Percentiles rank a stretch among this genome's conserved stretches.
Conservation (phyloP, 768 basidiomycete species). For the Hysterangium stoloniferum region DNA sequence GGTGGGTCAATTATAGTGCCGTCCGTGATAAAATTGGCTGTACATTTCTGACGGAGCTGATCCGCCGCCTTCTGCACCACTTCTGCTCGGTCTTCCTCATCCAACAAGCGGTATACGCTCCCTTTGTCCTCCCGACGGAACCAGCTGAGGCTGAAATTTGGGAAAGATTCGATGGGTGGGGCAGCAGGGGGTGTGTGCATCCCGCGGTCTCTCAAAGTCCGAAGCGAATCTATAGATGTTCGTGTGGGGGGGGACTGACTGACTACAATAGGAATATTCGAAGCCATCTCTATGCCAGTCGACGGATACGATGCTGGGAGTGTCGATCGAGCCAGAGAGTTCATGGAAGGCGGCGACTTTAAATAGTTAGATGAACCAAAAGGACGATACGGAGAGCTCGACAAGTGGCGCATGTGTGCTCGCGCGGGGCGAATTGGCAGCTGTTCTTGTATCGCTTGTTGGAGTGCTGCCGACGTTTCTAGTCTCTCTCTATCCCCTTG, state of each 20-base stretch:
- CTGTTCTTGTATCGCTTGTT: conserved; percentile 3
- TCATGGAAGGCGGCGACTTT: background rate
- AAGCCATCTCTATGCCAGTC: background rate
- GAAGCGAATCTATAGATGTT: conserved; percentile 54
- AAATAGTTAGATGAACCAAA: background rate
- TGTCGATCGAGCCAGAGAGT: conserved; percentile 6
- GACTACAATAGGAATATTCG: conserved; percentile 5
- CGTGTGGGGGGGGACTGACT: conserved; percentile 31
- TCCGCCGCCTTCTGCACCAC: conserved; percentile 40
- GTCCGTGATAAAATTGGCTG: conserved; percentile 24
- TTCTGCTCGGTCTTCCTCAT: conserved; percentile 46
- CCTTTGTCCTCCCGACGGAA: conserved; percentile 40
- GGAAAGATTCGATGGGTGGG: conserved; percentile 7
- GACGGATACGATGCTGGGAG: background rate
- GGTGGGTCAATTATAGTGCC: background rate
- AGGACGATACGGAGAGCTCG: background rate
- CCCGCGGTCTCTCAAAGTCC: conserved; percentile 32
- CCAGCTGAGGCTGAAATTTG: conserved; percentile 36
- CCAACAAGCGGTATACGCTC: conserved; percentile 36
- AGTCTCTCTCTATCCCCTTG: too few relatives aligned
- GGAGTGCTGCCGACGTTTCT: background rate
- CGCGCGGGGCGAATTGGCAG: conserved; percentile 8
- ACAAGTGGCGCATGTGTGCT: conserved; percentile 1
- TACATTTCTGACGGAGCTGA: conserved; percentile 53
- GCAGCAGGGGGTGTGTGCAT: conserved; percentile 24